Percentiles rank a stretch among this genome's conserved stretches.
These are phyloP conservation scores for Aegilops umbellulata DNA, from an alignment of 176 grass and related monocot genomes.

Conservation along the genomic window DNA sequence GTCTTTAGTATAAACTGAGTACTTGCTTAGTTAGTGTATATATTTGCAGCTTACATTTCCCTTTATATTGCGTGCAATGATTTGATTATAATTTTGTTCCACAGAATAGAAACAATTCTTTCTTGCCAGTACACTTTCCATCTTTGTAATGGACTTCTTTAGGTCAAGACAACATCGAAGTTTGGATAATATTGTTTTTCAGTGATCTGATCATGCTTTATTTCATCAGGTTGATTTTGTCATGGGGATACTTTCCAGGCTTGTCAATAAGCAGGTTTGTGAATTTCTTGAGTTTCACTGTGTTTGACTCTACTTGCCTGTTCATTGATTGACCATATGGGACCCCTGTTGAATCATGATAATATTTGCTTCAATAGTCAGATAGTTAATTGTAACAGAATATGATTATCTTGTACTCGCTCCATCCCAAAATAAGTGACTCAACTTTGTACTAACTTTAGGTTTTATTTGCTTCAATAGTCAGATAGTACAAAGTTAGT, in stretches of 20 bases:
- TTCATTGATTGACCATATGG: slow-evolving; percentile 2
- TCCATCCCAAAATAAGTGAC: too few species aligned
- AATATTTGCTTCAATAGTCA: slow-evolving; percentile 8
- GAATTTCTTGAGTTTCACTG: slow-evolving; percentile 8
- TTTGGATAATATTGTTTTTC: slow-evolving; percentile 13
- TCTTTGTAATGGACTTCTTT: slow-evolving; percentile 15
- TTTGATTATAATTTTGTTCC: neutral
- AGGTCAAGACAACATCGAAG: neutral
- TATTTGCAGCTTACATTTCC: neutral
- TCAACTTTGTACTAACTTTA: neutral
- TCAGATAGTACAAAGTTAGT: too few species aligned
- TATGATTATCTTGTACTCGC: neutral
- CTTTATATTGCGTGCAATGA: slow-evolving; percentile 5
- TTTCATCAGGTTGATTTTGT: slow-evolving; percentile 98
- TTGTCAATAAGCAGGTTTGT: slow-evolving; percentile 81
- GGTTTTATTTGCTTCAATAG: neutral
- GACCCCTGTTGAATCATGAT: neutral
- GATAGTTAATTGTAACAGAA: neutral
- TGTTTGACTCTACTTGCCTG: slow-evolving; percentile 1
- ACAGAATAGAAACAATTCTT: neutral
- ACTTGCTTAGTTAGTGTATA: slow-evolving; percentile 7
- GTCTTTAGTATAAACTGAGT: slow-evolving; percentile 7
- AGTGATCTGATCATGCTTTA: slow-evolving; percentile 27
- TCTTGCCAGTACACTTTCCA: neutral
- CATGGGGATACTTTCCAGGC: slow-evolving; percentile 91